Percentiles rank a stretch among this genome's conserved stretches.
Conservation (phyloP, 345 rosid genomes). For the Eucalyptus pauciflora region DNA sequence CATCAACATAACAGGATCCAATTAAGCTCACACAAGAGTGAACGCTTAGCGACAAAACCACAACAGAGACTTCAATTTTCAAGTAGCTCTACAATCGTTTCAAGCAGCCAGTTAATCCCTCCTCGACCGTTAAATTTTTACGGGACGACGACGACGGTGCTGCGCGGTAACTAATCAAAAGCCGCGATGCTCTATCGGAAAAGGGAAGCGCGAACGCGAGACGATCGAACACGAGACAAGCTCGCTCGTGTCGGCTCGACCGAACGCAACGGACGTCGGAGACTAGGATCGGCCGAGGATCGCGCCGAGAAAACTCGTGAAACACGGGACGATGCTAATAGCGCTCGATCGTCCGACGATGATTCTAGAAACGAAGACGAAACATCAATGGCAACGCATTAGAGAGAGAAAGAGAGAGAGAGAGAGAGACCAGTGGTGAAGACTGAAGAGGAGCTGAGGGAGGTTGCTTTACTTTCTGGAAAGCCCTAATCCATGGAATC, state of each 20-base stretch:
- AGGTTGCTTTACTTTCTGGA: background rate
- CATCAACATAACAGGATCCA: background rate
- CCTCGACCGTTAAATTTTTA: background rate
- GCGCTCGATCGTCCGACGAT: background rate
- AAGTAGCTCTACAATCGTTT: background rate
- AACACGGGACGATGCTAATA: background rate
- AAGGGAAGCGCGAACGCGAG: background rate
- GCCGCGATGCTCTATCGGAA: background rate
- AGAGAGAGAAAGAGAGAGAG: background rate
- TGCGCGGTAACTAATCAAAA: background rate
- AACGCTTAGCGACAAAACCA: background rate
- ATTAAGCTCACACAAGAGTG: background rate
- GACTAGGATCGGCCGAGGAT: background rate
- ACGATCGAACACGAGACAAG: accelerated
- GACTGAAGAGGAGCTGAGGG: background rate
- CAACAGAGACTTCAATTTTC: background rate
- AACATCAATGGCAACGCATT: background rate
- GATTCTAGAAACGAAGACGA: background rate
- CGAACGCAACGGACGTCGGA: background rate
- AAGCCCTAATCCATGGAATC: background rate
- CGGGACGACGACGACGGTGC: background rate
- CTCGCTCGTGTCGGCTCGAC: background rate
- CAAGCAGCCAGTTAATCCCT: background rate
- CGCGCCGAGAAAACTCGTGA: background rate
- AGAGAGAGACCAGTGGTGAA: background rate